Evolutionary conservation across 176 grass and related monocot species (phyloP).

Genomic region (Carex littledalei): DNA sequence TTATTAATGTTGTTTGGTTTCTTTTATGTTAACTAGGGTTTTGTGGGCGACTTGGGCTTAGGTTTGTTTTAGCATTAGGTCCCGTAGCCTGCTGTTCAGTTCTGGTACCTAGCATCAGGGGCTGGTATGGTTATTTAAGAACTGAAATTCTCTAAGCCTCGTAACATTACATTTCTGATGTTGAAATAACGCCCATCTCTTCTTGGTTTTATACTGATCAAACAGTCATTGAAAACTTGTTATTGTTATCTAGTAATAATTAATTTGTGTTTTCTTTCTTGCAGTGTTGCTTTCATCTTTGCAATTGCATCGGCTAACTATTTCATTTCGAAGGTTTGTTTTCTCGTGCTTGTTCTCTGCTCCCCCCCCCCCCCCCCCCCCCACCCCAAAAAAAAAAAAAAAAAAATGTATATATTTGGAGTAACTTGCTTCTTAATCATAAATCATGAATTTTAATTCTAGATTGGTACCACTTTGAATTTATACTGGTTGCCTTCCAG

Average conservation of each 20-base stretch:
- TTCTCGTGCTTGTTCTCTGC: background rate
- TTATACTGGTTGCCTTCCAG: background rate
- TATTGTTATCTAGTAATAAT: conserved; percentile 7
- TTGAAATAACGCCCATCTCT: background rate
- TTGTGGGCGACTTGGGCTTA: background rate
- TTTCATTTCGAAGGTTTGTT: conserved; percentile 67
- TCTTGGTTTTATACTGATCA: background rate
- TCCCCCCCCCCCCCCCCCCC: background rate
- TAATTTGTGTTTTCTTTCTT: conserved; percentile 16
- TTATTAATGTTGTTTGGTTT: background rate
- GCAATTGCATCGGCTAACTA: conserved; percentile 62
- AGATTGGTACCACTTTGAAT: background rate
- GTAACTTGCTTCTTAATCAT: background rate
- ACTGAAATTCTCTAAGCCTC: background rate
- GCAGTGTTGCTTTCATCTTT: conserved; percentile 78
- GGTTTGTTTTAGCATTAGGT: conserved; percentile 1
- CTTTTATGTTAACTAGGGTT: background rate
- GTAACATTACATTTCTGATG: background rate
- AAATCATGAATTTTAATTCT: background rate
- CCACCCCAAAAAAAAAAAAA: background rate
- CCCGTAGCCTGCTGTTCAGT: background rate
- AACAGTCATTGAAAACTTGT: background rate
- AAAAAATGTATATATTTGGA: background rate
- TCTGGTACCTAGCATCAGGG: background rate
- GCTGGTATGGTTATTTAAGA: background rate